Evolutionary conservation across 164 flowering plant genomes (phyloP).

Genomic region (Santalum album): DNA sequence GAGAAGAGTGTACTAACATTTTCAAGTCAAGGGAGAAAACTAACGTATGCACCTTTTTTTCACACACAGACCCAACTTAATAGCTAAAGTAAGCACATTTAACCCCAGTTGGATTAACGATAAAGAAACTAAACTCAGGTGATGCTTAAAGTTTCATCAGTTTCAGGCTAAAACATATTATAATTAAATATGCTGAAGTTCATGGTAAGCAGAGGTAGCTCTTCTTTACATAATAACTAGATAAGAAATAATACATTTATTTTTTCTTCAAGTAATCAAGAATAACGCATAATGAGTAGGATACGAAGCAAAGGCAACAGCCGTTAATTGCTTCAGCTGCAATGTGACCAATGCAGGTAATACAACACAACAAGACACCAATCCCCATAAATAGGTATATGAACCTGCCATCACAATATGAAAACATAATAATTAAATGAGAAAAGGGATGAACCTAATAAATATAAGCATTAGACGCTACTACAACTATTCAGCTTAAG

Average conservation of each 20-base stretch:
- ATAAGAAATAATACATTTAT: no score
- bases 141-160: not conserved
- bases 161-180: no score
- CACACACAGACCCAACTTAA: no score
- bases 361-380: constrained; percentile 50
- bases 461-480: not conserved
- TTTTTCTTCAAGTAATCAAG: not conserved
- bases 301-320: constrained; percentile 85
- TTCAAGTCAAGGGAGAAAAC: constrained; percentile 27
- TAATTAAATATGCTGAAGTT: not conserved
- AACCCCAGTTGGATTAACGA: no score
- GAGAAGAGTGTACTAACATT: constrained; percentile 47
- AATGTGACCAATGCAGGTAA: constrained; percentile 62
- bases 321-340: constrained; percentile 66
- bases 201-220: not conserved
- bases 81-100: not conserved
- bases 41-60: no score
- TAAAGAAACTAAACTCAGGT: not conserved
- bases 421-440: not conserved
- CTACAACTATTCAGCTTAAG: no score
- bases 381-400: constrained; percentile 66
- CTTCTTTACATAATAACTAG: not conserved
- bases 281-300: constrained; percentile 17
- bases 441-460: not conserved
- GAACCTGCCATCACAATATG: constrained; percentile 46